Evolutionary conservation across 2,329 filamentous ascomycete genomes (phyloP).

Genomic region (Sarocladium brachiariae): DNA sequence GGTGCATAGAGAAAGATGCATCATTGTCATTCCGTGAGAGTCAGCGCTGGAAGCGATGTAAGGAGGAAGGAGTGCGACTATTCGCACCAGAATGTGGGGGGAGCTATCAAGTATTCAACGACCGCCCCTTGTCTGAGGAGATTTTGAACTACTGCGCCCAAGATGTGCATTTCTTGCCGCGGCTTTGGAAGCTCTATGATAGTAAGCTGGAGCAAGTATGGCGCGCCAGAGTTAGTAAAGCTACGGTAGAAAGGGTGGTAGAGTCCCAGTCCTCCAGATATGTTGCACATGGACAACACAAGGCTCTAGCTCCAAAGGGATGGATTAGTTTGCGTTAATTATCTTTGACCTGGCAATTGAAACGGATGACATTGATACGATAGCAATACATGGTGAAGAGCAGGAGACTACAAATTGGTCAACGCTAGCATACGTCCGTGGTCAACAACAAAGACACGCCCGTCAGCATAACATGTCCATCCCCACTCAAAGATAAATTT

Average conservation of each 20-base stretch:
- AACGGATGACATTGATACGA: not conserved
- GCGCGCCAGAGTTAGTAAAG: constrained; percentile 18
- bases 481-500: not conserved
- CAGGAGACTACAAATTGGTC: not conserved
- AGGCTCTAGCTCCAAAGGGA: constrained; percentile 20
- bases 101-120: constrained; percentile 38
- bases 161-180: constrained; percentile 36
- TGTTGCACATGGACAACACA: constrained; percentile 21
- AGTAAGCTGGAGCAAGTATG: constrained; percentile 14
- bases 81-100: constrained; percentile 37
- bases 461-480: not conserved
- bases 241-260: constrained; percentile 20
- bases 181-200: constrained; percentile 24
- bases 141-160: constrained; percentile 38
- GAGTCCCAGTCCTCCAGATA: constrained; percentile 23
- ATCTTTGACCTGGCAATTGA: not conserved
- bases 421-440: not conserved
- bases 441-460: not conserved
- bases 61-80: constrained; percentile 28
- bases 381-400: not conserved
- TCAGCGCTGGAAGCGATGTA: constrained; percentile 24
- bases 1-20: constrained; percentile 24
- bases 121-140: constrained; percentile 32
- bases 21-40: constrained; percentile 12
- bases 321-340: not conserved